Evolutionary conservation across 176 grass and related monocot genomes (phyloP), one percentile per base, ranked within the genome.

Genomic region (Bothriochloa decipiens): DNA sequence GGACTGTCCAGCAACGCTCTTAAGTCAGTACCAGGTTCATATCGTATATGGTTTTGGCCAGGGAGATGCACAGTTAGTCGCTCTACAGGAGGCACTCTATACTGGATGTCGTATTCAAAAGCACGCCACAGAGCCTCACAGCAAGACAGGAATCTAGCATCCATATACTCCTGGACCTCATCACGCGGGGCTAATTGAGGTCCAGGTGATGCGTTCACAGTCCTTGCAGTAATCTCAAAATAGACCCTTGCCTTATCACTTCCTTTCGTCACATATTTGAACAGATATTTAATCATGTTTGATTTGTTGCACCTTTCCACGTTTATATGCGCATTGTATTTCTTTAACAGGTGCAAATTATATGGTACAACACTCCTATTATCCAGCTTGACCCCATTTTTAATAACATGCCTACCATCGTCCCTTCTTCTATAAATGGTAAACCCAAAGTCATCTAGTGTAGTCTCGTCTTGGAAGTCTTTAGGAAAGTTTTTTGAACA

Each of bases 1-100:
- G 12, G 14, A 11, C 69, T 15, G 0, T 18, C 1, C 0, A 57
- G 0, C 11, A 81, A 4, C 0, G 5, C 13, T 0, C 0, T 11
- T 2, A 81, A 0, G 2, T 57, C 1, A 0, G 8, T 7, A 0
- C 23, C 8, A 57, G 53, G 18, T 11, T 70, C 47, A 26, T 53
- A 8, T 3, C 9, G 25, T 0, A 81, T 0, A 0, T 7, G 0
- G 1, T 81, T 37, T 13, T 27, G 26, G 0, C 50, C 35, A 6
- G 47, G 65, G 0, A 70, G 8, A 11, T 57, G 79, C 0, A 57
- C 47, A 6, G 36, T 0, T 0, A 70, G 32, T 1, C 32, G 15
- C 0, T 57, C 12, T 0, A 81, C 47, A 10, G 22, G 2, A 7
- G 79, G 47, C 0, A 36, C 2, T 0, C 47, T n/a, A 4, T 13